These are phyloP conservation scores for Pyrenophora teres DNA, from an alignment of 2,329 filamentous ascomycete species.

Conservation along the genomic window DNA sequence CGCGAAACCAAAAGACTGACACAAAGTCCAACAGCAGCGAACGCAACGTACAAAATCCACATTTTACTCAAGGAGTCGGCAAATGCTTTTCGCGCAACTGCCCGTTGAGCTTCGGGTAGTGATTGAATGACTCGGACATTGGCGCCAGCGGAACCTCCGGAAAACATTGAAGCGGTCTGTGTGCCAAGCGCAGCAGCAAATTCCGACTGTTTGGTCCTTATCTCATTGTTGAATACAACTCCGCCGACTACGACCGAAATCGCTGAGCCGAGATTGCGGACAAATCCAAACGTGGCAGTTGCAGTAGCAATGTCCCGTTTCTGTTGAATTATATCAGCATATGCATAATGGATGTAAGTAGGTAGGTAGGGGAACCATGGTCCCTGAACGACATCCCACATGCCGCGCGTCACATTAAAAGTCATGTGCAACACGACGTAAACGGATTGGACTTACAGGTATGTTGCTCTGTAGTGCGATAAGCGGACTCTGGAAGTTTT, in stretches of 20 bases:
- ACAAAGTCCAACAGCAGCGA: conserved; percentile 48
- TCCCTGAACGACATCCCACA: conserved; percentile 3
- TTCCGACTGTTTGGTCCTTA: conserved; percentile 60
- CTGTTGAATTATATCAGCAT: conserved; percentile 26
- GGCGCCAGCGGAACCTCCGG: conserved; percentile 64
- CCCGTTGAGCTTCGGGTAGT: conserved; percentile 55
- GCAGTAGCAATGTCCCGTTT: conserved; percentile 68
- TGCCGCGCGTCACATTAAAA: conserved; percentile 2
- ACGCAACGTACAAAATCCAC: conserved; percentile 56
- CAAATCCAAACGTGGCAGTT: conserved; percentile 69
- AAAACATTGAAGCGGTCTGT: conserved; percentile 57
- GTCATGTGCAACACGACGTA: conserved; percentile 2
- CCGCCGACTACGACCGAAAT: conserved; percentile 73
- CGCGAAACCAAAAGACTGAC: conserved; percentile 49
- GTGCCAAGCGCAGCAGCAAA: conserved; percentile 59
- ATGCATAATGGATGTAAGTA: not conserved
- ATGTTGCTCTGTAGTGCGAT: conserved; percentile 70
- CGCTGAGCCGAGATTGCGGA: conserved; percentile 70
- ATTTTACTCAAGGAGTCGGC: conserved; percentile 52
- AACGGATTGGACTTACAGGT: conserved; percentile 40
- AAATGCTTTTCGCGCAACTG: conserved; percentile 50
- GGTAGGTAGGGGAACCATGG: not conserved
- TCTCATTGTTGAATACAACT: conserved; percentile 79
- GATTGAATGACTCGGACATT: conserved; percentile 62
- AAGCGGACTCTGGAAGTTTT: conserved; percentile 71